Conservation (phyloP, 2,329 filamentous ascomycete species). For the Cladophialophora exuberans region DNA sequence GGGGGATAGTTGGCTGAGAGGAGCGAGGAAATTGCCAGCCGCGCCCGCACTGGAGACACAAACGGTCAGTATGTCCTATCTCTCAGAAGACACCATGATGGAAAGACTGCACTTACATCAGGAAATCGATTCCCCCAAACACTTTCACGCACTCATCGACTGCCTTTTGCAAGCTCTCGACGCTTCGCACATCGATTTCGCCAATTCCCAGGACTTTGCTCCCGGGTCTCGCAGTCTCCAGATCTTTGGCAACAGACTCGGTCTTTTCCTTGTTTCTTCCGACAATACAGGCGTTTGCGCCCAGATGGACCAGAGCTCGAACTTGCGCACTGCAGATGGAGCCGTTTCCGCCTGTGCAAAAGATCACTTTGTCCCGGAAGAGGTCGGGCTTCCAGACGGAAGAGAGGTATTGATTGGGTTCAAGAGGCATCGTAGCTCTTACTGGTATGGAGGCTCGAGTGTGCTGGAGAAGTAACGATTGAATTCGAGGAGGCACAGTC, state of each 20-base stretch:
- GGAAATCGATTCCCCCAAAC: slow-evolving; percentile 86
- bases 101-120: slow-evolving; percentile 66
- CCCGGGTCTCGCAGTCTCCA: slow-evolving; percentile 75
- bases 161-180: slow-evolving; percentile 70
- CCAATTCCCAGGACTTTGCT: slow-evolving; percentile 87
- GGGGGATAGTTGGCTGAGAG: slow-evolving; percentile 76
- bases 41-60: slow-evolving; percentile 72
- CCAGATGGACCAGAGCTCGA: slow-evolving; percentile 84
- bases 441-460: background rate
- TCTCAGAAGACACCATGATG: background rate
- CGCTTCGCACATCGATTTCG: slow-evolving; percentile 71
- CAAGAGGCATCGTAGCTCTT: slow-evolving; percentile 63
- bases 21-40: slow-evolving; percentile 91
- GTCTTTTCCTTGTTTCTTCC: slow-evolving; percentile 90
- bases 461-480: background rate
- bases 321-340: slow-evolving; percentile 95
- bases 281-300: slow-evolving; percentile 91
- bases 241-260: slow-evolving; percentile 75
- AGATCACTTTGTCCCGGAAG: slow-evolving; percentile 86
- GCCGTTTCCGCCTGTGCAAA: slow-evolving; percentile 93
- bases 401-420: slow-evolving; percentile 76
- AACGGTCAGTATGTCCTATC: background rate
- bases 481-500: too few species aligned
- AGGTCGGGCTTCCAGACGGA: slow-evolving; percentile 84
- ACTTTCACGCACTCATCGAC: slow-evolving; percentile 80